Evolutionary conservation across 2,329 filamentous ascomycete species (phyloP).

Genomic region (Graphilbum ipis-grandicollis): DNA sequence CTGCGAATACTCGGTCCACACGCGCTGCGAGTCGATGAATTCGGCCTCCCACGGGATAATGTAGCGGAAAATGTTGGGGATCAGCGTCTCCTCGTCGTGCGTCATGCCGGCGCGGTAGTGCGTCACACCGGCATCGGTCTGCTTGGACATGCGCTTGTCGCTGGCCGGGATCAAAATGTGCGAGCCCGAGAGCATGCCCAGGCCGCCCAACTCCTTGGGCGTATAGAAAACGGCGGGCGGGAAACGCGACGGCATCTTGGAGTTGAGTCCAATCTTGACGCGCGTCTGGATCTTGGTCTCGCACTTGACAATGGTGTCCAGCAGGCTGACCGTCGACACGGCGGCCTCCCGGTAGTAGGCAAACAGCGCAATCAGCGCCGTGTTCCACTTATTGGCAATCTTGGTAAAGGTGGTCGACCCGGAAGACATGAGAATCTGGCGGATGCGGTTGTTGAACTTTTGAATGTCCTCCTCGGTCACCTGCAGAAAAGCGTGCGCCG

Average conservation of each 20-base stretch:
- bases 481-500: slow-evolving; percentile 91
- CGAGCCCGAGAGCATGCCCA: slow-evolving; percentile 97
- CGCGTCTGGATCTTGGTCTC: slow-evolving; percentile 98
- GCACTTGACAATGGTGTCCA: slow-evolving; percentile 98
- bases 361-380: slow-evolving; percentile 87
- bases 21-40: slow-evolving; percentile 95
- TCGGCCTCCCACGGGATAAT: slow-evolving; percentile 99
- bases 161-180: slow-evolving; percentile 95
- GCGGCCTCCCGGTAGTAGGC: slow-evolving; percentile 97
- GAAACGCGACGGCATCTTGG: slow-evolving; percentile 98
- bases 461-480: slow-evolving; percentile 96
- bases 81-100: slow-evolving; percentile 91
- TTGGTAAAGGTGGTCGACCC: slow-evolving; percentile 99
- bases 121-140: slow-evolving; percentile 92
- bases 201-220: slow-evolving; percentile 87
- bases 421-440: slow-evolving; percentile 97
- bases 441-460: slow-evolving; percentile 98
- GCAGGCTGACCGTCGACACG: slow-evolving; percentile 80
- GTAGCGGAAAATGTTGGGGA: slow-evolving; percentile 98
- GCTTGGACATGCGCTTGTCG: slow-evolving; percentile 96
- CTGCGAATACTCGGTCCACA: slow-evolving; percentile 98
- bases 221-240: slow-evolving; percentile 98
- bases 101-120: slow-evolving; percentile 97
- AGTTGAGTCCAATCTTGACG: slow-evolving; percentile 97
- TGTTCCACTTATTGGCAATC: slow-evolving; percentile 99